These are phyloP conservation scores for Cytidiella melzeri DNA, from an alignment of 768 basidiomycete species.

Conservation along the genomic window DNA sequence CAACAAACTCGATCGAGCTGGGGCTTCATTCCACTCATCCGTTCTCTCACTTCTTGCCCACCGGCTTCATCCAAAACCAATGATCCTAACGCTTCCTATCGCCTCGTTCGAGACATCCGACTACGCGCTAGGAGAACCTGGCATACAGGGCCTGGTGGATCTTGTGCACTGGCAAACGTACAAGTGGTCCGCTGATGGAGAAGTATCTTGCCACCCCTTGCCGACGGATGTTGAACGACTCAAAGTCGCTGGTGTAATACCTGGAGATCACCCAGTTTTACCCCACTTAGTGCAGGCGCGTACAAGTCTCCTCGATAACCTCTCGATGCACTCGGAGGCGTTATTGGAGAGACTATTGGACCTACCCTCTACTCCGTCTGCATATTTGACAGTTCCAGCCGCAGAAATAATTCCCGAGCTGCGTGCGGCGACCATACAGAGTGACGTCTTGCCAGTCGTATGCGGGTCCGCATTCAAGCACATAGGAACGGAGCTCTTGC, in stretches of 20 bases:
- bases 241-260: slow-evolving; percentile 37
- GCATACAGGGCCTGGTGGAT: slow-evolving; percentile 80
- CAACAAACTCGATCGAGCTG: slow-evolving; percentile 85
- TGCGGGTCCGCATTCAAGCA: slow-evolving; percentile 80
- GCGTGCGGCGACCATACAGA: slow-evolving; percentile 58
- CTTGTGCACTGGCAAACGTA: slow-evolving; percentile 80
- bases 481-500: slow-evolving; percentile 72
- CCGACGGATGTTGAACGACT: slow-evolving; percentile 46
- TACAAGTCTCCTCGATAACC: slow-evolving; percentile 63
- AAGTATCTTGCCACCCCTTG: slow-evolving; percentile 36
- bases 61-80: slow-evolving; percentile 69
- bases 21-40: slow-evolving; percentile 72
- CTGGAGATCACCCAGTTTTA: slow-evolving; percentile 58
- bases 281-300: slow-evolving; percentile 64
- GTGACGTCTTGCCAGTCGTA: slow-evolving; percentile 68
- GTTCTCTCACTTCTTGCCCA: slow-evolving; percentile 68
- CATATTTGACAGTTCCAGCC: slow-evolving; percentile 58
- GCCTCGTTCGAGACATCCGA: slow-evolving; percentile 65
- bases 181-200: slow-evolving; percentile 59
- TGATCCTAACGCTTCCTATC: slow-evolving; percentile 65
- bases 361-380: slow-evolving; percentile 48
- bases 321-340: slow-evolving; percentile 75
- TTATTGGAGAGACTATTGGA: slow-evolving; percentile 69
- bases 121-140: slow-evolving; percentile 72
- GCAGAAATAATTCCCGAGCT: slow-evolving; percentile 54